These are phyloP conservation scores for Pinus albicaulis DNA, from an alignment of 75 land plant genomes.

Conservation along the genomic window DNA sequence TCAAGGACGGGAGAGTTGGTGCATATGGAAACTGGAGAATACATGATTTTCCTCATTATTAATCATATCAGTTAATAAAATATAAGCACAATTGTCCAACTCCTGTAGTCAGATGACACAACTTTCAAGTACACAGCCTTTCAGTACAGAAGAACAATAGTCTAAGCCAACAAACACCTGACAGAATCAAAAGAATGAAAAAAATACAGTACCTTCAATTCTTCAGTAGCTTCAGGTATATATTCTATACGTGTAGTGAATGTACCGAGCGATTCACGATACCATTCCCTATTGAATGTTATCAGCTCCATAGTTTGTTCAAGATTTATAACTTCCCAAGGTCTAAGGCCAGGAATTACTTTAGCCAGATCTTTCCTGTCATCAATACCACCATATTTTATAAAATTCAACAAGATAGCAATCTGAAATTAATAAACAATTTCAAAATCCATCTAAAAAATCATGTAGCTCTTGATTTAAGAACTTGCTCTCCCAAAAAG, in stretches of 20 bases:
- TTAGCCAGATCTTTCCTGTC: constrained; percentile 60
- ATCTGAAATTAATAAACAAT: background rate
- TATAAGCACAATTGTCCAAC: background rate
- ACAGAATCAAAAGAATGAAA: background rate
- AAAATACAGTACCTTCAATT: background rate
- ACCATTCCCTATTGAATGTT: constrained; percentile 75
- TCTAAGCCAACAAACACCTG: background rate
- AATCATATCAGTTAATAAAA: background rate
- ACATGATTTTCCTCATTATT: background rate
- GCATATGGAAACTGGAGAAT: background rate
- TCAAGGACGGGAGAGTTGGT: background rate
- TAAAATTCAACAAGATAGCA: background rate
- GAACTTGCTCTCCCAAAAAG: no score
- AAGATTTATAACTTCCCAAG: constrained; percentile 81
- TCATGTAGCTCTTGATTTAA: background rate
- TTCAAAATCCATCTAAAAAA: background rate
- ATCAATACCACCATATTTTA: background rate
- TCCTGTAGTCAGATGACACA: background rate
- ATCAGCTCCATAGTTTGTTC: constrained; percentile 87
- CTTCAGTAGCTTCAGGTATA: background rate
- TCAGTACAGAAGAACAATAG: background rate
- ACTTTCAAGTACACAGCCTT: no score
- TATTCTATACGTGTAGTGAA: constrained; percentile 55
- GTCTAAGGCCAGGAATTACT: constrained; percentile 77
- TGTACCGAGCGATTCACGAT: constrained; percentile 74